Percentiles rank a stretch among this genome's conserved stretches.
Conservation (phyloP, 495 filamentous ascomycete species). For the Tuber brumale region DNA sequence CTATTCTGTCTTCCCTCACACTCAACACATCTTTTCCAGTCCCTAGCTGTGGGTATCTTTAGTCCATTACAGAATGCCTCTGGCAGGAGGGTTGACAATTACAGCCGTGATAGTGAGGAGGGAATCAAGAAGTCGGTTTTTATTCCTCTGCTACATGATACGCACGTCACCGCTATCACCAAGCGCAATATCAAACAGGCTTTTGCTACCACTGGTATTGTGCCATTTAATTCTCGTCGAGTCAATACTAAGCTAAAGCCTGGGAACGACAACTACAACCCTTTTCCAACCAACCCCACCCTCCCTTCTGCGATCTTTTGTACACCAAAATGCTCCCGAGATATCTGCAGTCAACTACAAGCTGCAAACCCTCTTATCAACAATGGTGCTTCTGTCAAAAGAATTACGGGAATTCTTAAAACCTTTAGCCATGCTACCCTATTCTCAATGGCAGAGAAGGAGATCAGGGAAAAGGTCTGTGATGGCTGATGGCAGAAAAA, state of each 20-base stretch:
- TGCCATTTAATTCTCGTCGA: slow-evolving; percentile 9
- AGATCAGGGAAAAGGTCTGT: too few relatives aligned
- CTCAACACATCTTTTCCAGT: slow-evolving; percentile 17
- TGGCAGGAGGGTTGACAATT: background rate
- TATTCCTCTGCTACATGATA: slow-evolving; percentile 6
- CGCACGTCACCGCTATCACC: background rate
- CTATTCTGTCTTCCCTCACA: slow-evolving; percentile 39
- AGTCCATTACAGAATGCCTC: slow-evolving; percentile 9
- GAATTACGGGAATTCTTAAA: too few relatives aligned
- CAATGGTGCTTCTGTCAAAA: too few relatives aligned
- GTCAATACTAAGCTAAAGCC: slow-evolving; percentile 3
- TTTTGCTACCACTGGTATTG: slow-evolving; percentile 8
- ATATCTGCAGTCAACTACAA: slow-evolving; percentile 2
- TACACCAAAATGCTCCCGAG: background rate
- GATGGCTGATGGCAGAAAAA: background rate
- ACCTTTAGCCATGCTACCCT: too few relatives aligned
- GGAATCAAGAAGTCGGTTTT: slow-evolving; percentile 15
- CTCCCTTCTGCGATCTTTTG: background rate
- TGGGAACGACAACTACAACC: too few relatives aligned
- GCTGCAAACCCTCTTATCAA: background rate
- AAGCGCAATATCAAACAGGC: slow-evolving; percentile 8
- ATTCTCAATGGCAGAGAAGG: too few relatives aligned
- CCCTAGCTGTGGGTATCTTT: slow-evolving; percentile 25
- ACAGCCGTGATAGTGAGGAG: background rate
- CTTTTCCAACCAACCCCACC: background rate